These are phyloP conservation scores for Omphalotus guepiniiformis DNA, from an alignment of 768 basidiomycete genomes.

Conservation along the genomic window DNA sequence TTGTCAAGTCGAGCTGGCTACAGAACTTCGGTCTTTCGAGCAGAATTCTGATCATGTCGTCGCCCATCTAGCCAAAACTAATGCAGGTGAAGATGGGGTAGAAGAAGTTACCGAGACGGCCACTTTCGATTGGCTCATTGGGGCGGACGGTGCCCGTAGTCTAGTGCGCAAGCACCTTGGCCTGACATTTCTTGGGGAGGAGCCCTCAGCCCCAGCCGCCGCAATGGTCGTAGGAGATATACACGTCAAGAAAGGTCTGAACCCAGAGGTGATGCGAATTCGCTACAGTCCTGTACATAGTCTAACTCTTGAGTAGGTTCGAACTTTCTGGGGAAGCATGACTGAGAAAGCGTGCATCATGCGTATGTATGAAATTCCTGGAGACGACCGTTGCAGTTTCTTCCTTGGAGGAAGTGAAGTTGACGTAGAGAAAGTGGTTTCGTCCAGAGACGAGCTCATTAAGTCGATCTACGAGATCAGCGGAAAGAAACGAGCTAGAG, in stretches of 20 bases:
- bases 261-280: slow-evolving; percentile 27
- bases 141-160: slow-evolving; percentile 38
- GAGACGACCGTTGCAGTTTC: slow-evolving; percentile 4
- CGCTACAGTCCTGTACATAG: neutral
- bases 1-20: slow-evolving; percentile 28
- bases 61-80: slow-evolving; percentile 21
- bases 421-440: slow-evolving; percentile 7
- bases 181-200: slow-evolving; percentile 38
- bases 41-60: slow-evolving; percentile 28
- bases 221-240: slow-evolving; percentile 38
- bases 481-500: slow-evolving; percentile 24
- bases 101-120: slow-evolving; percentile 23
- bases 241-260: slow-evolving; percentile 13
- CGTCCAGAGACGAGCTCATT: slow-evolving; percentile 23
- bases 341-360: slow-evolving; percentile 12
- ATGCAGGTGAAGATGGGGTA: slow-evolving; percentile 17
- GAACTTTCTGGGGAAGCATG: slow-evolving; percentile 18
- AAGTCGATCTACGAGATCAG: slow-evolving; percentile 23
- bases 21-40: slow-evolving; percentile 29
- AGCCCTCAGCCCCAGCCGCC: slow-evolving; percentile 18
- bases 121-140: slow-evolving; percentile 32
- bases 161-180: slow-evolving; percentile 35
- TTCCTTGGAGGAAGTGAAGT: slow-evolving; percentile 7
- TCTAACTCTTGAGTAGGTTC: slow-evolving; percentile 22
- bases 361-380: slow-evolving; percentile 5